Conservation (phyloP, 73 alveolate species). For the Symbiodinium pilosum region DNA sequence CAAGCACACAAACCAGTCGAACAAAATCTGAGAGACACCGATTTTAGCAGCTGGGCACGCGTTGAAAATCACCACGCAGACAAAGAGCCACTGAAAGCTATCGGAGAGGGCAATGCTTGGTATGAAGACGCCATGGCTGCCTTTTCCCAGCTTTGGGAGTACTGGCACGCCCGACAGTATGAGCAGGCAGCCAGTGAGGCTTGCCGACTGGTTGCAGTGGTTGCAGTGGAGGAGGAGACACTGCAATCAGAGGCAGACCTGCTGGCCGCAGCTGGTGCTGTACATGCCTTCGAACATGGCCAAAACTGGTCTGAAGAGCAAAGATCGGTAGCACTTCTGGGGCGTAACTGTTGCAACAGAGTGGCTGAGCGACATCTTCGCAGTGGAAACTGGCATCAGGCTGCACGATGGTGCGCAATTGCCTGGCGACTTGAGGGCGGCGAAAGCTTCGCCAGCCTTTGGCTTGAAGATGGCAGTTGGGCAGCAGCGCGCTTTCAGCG, state of each 20-base stretch:
- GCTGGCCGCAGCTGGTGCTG: conserved; percentile 60
- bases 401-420: conserved; percentile 67
- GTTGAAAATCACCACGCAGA: no score
- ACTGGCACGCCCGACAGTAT: conserved; percentile 66
- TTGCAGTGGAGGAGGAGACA: conserved; percentile 21
- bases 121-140: neutral
- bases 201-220: conserved; percentile 7
- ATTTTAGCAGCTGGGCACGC: neutral
- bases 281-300: neutral
- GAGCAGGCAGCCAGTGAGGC: conserved; percentile 79
- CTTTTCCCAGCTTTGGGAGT: conserved; percentile 23
- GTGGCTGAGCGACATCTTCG: conserved; percentile 61
- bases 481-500: conserved; percentile 51
- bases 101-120: no score
- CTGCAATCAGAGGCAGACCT: conserved; percentile 8
- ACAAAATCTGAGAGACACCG: neutral
- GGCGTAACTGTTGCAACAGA: conserved; percentile 72
- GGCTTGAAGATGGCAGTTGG: conserved; percentile 38
- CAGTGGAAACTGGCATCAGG: conserved; percentile 41
- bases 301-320: neutral
- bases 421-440: conserved; percentile 55
- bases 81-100: no score
- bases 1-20: neutral
- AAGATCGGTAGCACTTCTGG: conserved; percentile 37
- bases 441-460: neutral